phyloP scores from a whole-genome alignment of 805 yeast species.

The Priceomyces medius region DNA sequence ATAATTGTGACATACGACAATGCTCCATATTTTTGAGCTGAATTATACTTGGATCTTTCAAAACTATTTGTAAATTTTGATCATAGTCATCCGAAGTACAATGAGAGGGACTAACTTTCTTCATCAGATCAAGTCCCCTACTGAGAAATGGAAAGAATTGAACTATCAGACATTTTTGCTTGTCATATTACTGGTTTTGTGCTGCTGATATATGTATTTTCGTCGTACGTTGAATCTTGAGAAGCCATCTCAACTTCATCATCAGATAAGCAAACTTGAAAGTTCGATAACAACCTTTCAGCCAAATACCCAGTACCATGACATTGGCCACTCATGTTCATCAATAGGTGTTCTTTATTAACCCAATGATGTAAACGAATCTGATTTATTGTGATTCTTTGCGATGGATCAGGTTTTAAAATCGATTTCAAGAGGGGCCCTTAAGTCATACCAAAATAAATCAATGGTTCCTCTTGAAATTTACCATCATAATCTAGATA shows the following conservation, averaged over 20 bases:
- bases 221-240: conserved; percentile 9
- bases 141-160: no score
- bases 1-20: conserved; percentile 17
- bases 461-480: conserved; percentile 85
- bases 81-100: conserved; percentile 20
- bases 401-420: conserved; percentile 65
- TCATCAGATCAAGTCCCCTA: background rate
- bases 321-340: conserved; percentile 43
- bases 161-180: conserved; percentile 44
- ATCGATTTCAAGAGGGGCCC: conserved; percentile 55
- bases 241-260: conserved; percentile 36
- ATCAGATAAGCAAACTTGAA: conserved; percentile 55
- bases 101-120: background rate
- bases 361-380: conserved; percentile 79
- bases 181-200: conserved; percentile 50
- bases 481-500: conserved; percentile 48
- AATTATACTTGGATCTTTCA: conserved; percentile 51
- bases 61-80: conserved; percentile 34
- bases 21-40: conserved; percentile 38
- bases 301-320: conserved; percentile 53
- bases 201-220: conserved; percentile 13
- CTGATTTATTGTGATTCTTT: conserved; percentile 68
- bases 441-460: conserved; percentile 67
- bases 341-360: conserved; percentile 40
- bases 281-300: conserved; percentile 47